Evolutionary conservation across 106 monocot genomes (phyloP).

Genomic region (Platanthera guangdongensis): DNA sequence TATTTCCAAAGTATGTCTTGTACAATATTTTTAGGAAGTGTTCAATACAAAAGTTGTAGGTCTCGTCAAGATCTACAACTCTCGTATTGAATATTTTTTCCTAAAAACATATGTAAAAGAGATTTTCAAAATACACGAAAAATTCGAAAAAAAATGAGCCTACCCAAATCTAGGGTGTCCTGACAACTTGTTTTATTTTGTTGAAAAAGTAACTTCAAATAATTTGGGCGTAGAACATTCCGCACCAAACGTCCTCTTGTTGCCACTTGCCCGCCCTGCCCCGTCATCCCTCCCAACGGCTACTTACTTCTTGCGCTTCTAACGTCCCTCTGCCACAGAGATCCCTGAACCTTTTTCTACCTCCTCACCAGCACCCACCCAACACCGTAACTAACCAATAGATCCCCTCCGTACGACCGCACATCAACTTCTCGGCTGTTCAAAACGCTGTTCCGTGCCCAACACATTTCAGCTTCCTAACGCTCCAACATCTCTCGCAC

Average conservation of each 20-base stretch:
- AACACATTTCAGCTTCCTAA: not conserved
- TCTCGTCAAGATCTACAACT: no score
- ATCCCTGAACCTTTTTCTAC: not conserved
- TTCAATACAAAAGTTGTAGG: no score
- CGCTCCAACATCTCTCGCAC: not conserved
- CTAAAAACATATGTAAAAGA: no score
- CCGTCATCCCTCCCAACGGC: not conserved
- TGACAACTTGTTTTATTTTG: no score
- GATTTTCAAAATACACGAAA: no score
- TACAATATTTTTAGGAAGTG: no score
- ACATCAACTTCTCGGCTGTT: not conserved
- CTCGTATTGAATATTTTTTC: no score
- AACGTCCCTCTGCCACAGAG: not conserved
- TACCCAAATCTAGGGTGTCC: no score
- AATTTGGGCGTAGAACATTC: no score
- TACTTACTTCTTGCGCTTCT: not conserved
- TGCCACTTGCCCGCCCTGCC: not conserved
- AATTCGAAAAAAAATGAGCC: no score
- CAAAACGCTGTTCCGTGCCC: not conserved
- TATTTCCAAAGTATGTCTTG: no score
- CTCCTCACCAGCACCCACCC: not conserved
- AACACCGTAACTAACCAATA: not conserved
- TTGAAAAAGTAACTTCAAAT: no score
- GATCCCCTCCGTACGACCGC: not conserved
- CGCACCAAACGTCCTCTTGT: not conserved